Percentiles rank a stretch among this genome's conserved stretches.
phyloP scores from a whole-genome alignment of 78 protist species.

The Anaeramoeba flamelloides region DNA sequence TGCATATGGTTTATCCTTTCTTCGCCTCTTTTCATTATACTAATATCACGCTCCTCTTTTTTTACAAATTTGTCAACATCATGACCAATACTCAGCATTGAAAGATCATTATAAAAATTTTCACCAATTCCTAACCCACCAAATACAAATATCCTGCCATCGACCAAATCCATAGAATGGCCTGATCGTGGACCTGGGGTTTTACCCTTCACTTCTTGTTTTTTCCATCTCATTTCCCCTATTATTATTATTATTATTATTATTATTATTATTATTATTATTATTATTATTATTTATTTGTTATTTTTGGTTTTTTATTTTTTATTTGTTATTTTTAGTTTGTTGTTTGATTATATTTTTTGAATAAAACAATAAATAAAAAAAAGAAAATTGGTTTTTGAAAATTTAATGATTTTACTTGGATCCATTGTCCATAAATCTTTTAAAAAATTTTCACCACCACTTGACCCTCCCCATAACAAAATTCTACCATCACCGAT shows the following conservation, averaged over 20 bases:
- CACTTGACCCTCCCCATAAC: background rate
- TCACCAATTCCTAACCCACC: background rate
- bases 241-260: background rate
- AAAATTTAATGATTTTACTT: too few relatives aligned
- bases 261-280: background rate
- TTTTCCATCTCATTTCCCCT: constrained; percentile 1
- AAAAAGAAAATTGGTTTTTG: too few relatives aligned
- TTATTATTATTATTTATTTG: background rate
- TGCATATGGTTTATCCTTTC: background rate
- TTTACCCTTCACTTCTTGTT: background rate
- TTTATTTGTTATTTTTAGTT: background rate
- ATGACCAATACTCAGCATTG: background rate
- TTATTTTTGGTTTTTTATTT: background rate
- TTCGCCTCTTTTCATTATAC: background rate
- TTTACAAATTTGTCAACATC: background rate
- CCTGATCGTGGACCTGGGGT: background rate
- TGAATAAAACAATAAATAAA: too few relatives aligned
- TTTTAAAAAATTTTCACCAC: background rate
- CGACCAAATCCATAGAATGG: background rate
- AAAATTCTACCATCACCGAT: background rate
- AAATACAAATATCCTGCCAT: background rate
- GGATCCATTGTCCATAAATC: background rate
- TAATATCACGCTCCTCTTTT: background rate
- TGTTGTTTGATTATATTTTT: background rate
- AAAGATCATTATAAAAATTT: background rate